Conservation (phyloP, 1,139 yeast species). For the Yamadazyma buinensis region DNA sequence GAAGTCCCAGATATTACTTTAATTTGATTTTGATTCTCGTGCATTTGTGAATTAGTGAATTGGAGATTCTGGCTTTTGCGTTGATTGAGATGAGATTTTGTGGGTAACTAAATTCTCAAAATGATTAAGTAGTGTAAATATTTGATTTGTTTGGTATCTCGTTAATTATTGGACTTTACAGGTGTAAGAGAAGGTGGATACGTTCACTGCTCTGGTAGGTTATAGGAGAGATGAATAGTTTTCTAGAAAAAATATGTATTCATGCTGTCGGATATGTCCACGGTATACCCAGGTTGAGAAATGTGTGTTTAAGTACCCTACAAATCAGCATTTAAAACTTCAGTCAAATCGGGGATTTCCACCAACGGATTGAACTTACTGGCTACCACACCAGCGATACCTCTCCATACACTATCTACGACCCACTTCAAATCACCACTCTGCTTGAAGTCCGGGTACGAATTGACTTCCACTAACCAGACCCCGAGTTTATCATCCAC, state of each 20-base stretch:
- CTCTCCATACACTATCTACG: slow-evolving; percentile 39
- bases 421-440: slow-evolving; percentile 77
- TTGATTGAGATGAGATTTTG: neutral
- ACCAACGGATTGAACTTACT: neutral
- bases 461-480: slow-evolving; percentile 75
- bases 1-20: slow-evolving; percentile 86
- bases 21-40: slow-evolving; percentile 31
- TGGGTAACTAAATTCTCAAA: neutral
- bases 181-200: no score
- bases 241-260: no score
- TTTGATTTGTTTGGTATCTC: no score
- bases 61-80: no score
- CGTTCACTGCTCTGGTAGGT: no score
- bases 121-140: neutral
- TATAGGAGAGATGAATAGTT: no score
- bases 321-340: slow-evolving; percentile 1
- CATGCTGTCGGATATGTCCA: no score
- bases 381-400: slow-evolving; percentile 2
- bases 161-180: no score
- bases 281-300: no score
- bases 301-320: neutral
- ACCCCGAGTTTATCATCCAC: slow-evolving; percentile 57
- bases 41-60: no score
- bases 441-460: slow-evolving; percentile 95
- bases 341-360: slow-evolving; percentile 2